Percentiles rank a stretch among this genome's conserved stretches.
Conservation (phyloP, 352 stramenopile species). For the Thalassiosira exigua region DNA sequence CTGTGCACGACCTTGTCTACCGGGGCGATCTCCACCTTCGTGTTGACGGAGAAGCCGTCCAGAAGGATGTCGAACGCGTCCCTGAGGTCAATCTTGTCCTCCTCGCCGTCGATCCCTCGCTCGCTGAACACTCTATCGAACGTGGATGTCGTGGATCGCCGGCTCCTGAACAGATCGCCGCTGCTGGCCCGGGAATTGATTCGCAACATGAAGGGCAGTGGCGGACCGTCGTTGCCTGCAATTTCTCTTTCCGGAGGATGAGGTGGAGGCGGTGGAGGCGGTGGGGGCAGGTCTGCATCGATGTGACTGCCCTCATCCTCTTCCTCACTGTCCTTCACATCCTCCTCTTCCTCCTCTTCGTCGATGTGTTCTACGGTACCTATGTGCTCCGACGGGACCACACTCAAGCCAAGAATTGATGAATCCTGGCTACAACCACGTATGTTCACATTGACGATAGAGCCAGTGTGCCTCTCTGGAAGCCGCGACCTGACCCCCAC, state of each 20-base stretch:
- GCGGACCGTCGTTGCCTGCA: background rate
- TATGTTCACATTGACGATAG: background rate
- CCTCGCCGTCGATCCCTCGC: background rate
- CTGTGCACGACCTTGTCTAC: constrained; percentile 13
- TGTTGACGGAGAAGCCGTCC: constrained; percentile 18
- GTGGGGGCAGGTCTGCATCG: background rate
- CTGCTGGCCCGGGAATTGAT: constrained; percentile 11
- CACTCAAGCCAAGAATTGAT: constrained; percentile 11
- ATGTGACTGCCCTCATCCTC: background rate
- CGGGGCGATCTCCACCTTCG: constrained; percentile 16
- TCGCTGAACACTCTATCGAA: constrained; percentile 30
- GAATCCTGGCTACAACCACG: background rate
- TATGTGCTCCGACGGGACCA: background rate
- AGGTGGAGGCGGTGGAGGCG: too few species aligned
- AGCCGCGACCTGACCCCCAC: background rate
- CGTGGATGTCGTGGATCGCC: background rate
- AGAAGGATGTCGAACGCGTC: constrained; percentile 2
- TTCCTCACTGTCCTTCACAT: background rate
- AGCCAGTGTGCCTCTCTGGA: background rate
- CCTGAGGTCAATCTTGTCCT: constrained; percentile 3
- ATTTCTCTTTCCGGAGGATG: background rate
- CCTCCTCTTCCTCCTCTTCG: background rate
- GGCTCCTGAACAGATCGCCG: background rate
- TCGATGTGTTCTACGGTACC: background rate
- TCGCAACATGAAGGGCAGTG: background rate